Evolutionary conservation across 768 basidiomycete genomes (phyloP), one percentile per base, ranked within the genome.

Genomic region (Suillus tomentosus): DNA sequence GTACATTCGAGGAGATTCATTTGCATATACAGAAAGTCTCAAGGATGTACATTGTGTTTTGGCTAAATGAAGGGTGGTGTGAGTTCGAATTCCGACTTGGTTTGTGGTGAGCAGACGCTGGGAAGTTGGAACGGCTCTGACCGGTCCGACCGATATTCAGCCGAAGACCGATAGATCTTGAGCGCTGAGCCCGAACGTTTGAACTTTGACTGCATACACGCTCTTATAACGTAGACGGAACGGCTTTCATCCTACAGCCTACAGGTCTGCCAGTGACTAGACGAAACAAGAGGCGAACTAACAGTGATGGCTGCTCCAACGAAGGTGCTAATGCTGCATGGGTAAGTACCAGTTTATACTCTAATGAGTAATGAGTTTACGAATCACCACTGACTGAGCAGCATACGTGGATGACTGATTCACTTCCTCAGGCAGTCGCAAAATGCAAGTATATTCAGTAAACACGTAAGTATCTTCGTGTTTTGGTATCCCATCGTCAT

Each of bases 401-500:
- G 48, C 50, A n/a, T 22, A 27, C 57, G 67, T 59, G 66, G 56
- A 27, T 63, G 55, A 54, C 50, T 48, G 56, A 53, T 62, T 31
- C 63, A 47, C 37, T 56, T 37, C 34, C 63, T 34, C 65, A 90
- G 90, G n/a, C 88, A 85, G 69, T 82, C 89, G 11, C 91, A 92
- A 74, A 93, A 90, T 68, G 89, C 83, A 9, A 77, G 65, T 34
- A 83, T 90, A 62, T 89, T 91, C 73, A 88, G 83, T 74, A 92
- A 89, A 78, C 81, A 89, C 70, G 91, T 91, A 65, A 74, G 84
- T 63, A 3, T 58, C 55, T 9, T 36, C 58, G 51, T 27, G 54
- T 42, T 45, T 14, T 40, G 62, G 37, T 27, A 17, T 14, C 61
- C 48, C 39, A 59, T 31, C 43, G 6, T 42, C 31, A 22, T 54